phyloP scores from a whole-genome alignment of 225 moss, liverwort and hornwort species.

The Asterella californica region DNA sequence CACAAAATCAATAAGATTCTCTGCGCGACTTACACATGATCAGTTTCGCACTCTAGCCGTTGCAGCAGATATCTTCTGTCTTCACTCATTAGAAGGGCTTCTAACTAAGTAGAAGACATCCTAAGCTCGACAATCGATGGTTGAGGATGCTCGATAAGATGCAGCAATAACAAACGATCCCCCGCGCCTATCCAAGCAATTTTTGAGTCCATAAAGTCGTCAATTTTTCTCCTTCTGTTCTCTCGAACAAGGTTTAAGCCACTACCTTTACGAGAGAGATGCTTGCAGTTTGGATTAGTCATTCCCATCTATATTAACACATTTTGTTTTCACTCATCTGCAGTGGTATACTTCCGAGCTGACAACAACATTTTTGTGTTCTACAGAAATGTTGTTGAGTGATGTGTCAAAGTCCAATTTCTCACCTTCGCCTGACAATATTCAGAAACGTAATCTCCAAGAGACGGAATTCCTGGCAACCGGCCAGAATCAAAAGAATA shows the following conservation, averaged over 20 bases:
- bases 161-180: neutral
- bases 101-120: neutral
- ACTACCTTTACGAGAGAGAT: too few relatives aligned
- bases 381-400: neutral
- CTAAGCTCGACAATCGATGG: neutral
- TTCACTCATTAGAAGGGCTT: neutral
- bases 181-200: neutral
- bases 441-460: slow-evolving; percentile 58
- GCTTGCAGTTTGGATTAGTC: too few relatives aligned
- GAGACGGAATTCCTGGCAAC: slow-evolving; percentile 65
- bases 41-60: neutral
- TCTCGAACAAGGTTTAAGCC: too few relatives aligned
- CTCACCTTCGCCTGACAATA: slow-evolving; percentile 80
- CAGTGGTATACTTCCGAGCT: too few relatives aligned
- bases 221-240: too few relatives aligned
- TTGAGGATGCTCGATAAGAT: neutral
- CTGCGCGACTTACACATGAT: neutral
- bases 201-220: too few relatives aligned
- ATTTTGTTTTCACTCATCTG: too few relatives aligned
- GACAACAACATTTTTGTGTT: too few relatives aligned
- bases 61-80: neutral
- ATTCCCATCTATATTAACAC: too few relatives aligned
- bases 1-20: neutral
- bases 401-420: neutral
- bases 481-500: slow-evolving; percentile 50